Percentiles rank a stretch among this genome's conserved stretches.
Evolutionary conservation across 441 rosid genomes (phyloP).

Genomic region (Populus hybrid): DNA sequence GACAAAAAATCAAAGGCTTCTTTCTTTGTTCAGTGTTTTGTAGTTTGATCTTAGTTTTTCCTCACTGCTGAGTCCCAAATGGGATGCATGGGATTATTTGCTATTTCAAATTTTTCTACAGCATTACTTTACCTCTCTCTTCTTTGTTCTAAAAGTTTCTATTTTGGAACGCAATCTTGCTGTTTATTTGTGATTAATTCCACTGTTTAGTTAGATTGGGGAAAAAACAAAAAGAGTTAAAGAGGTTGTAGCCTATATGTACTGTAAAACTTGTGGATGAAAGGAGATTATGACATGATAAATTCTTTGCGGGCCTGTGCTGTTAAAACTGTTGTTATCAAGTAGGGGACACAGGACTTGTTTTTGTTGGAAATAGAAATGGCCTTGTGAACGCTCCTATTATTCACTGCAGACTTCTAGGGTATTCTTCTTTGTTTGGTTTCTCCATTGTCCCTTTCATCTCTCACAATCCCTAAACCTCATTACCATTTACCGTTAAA

Average conservation of each 20-base stretch:
- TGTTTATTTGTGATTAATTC: constrained; percentile 10
- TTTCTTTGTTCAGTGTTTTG: background rate
- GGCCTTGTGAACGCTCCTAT: constrained; percentile 31
- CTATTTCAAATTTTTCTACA: constrained; percentile 1
- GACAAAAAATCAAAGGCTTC: background rate
- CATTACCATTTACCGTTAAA: constrained; percentile 28
- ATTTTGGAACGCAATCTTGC: constrained; percentile 10
- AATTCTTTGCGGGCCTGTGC: constrained; percentile 44
- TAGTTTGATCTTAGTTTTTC: constrained; percentile 4
- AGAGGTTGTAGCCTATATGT: constrained; percentile 12
- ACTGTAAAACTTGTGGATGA: constrained; percentile 26
- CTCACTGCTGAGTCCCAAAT: background rate
- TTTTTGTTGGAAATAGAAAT: constrained; percentile 43
- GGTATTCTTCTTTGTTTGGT: constrained; percentile 38
- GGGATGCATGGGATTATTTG: background rate
- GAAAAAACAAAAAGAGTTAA: constrained; percentile 27
- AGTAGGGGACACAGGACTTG: constrained; percentile 36
- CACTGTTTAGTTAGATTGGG: constrained; percentile 19
- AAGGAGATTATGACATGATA: constrained; percentile 13
- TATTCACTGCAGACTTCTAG: constrained; percentile 33
- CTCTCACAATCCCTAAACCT: constrained; percentile 40
- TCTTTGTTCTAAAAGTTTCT: background rate
- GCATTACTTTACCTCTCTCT: background rate
- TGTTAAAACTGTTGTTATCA: constrained; percentile 62
- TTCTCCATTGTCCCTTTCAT: constrained; percentile 41